Conservation (phyloP, 305 asterid species). For the Fraxinus xanthoxyloides region DNA sequence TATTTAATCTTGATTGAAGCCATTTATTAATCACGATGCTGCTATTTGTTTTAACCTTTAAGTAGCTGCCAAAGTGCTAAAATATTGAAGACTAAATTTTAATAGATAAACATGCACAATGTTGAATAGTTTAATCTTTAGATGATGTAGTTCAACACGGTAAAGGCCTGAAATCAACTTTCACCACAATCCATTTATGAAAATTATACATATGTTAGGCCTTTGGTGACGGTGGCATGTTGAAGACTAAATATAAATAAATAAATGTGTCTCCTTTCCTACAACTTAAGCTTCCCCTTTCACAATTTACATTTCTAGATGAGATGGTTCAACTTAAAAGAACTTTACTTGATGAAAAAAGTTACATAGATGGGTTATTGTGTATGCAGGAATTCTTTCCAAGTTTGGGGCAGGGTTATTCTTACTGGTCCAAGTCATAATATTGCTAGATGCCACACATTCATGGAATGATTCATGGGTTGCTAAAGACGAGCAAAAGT, state of each 20-base stretch:
- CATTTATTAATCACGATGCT: neutral
- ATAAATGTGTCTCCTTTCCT: neutral
- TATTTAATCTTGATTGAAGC: neutral
- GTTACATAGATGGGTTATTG: neutral
- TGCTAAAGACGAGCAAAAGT: slow-evolving; percentile 88
- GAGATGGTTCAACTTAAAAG: neutral
- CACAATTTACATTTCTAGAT: neutral
- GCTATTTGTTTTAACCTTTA: neutral
- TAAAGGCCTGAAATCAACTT: neutral
- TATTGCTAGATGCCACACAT: slow-evolving; percentile 83
- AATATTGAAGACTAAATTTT: neutral
- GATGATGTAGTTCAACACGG: neutral
- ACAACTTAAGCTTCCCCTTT: neutral
- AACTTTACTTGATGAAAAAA: neutral
- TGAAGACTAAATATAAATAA: neutral
- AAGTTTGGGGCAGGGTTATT: slow-evolving; percentile 94
- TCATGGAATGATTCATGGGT: slow-evolving; percentile 98
- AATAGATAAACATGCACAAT: neutral
- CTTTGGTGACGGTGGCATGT: neutral
- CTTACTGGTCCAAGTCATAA: slow-evolving; percentile 79
- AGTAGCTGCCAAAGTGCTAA: neutral
- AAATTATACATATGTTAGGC: neutral
- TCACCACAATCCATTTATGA: neutral
- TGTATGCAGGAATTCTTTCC: slow-evolving; percentile 67
- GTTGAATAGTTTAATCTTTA: neutral